Evolutionary conservation across 345 rosid genomes (phyloP), one percentile per base, ranked within the genome.

Genomic region (Camelina laxa): DNA sequence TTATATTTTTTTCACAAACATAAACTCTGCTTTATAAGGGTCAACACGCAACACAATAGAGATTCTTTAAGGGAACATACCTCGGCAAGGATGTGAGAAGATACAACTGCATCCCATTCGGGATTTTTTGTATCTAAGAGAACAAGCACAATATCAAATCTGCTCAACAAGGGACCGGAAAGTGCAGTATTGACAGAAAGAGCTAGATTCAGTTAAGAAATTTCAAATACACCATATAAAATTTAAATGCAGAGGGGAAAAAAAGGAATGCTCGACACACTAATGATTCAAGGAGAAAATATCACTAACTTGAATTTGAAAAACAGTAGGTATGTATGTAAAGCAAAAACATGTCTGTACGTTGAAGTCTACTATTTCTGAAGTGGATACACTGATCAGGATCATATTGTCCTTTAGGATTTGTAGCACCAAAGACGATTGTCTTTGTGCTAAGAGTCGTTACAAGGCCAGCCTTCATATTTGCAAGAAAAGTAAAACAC

Each of bases 401-500:
- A 84, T 94, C 98, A 84, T 91, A 94, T 31, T 91, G 93, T 36
- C 98, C 98, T 85, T 91, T 94, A 50, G 97, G 97, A 87, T 94
- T 94, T 80, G 98, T 91, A 7, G 98, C 98, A 61, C 98, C 97
- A 67, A 91, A 91, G 51, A 94, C 96, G 24, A 90, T 81, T 75
- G 98, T 91, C 82, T 82, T 87, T 14, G 97, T 94, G 82, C 89
- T 90, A 67, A 94, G 92, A 36, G 93, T 90, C 12, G 97, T 91
- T 27, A 94, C 97, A 63, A 94, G 96, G 67, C 98, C 98, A 59
- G 98, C 98, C 98, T 94, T 85, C 62, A 75, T 72, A 67, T 73
- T 24, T 60, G 38, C 19, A 69, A 39, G 61, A 53, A 2, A 5
- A 60, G 24, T 33, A 31, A 30, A 63, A 53, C 16, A 19, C 60